phyloP scores from a whole-genome alignment of 331 rosid genomes.

The Quercus lobata region DNA sequence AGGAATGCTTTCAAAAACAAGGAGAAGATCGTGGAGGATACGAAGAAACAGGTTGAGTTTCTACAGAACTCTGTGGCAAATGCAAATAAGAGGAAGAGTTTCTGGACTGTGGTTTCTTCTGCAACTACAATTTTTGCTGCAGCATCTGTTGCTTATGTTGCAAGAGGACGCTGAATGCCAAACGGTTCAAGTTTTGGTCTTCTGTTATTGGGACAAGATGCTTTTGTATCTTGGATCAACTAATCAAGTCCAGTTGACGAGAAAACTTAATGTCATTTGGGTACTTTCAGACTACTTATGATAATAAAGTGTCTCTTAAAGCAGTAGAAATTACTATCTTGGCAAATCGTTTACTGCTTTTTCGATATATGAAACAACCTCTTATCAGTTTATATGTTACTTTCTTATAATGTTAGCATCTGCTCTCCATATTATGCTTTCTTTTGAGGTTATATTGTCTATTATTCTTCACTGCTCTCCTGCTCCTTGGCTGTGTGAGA shows the following conservation, averaged over 20 bases:
- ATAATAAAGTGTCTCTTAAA: constrained; percentile 18
- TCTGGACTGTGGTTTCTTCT: constrained; percentile 63
- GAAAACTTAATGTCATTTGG: constrained; percentile 11
- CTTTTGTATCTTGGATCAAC: constrained; percentile 20
- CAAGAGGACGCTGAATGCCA: constrained; percentile 67
- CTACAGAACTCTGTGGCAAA: constrained; percentile 27
- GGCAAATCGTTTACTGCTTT: neutral
- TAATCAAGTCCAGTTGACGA: constrained; percentile 23
- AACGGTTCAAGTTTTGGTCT: constrained; percentile 13
- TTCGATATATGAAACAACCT: neutral
- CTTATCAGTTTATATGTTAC: neutral
- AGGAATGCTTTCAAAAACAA: constrained; percentile 52
- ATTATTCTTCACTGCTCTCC: neutral
- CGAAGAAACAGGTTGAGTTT: constrained; percentile 44
- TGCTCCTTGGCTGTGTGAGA: neutral
- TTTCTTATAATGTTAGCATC: neutral
- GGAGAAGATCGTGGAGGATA: constrained; percentile 49
- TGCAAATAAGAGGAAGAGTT: constrained; percentile 49
- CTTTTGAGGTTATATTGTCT: neutral
- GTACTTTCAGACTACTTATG: constrained; percentile 5
- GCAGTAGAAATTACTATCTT: constrained; percentile 3
- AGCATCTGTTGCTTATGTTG: constrained; percentile 52
- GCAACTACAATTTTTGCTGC: constrained; percentile 68
- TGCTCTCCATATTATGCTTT: neutral
- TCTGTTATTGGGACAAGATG: constrained; percentile 12